A percentile compares a stretch with the other conserved stretches of the same genome.
These are phyloP conservation scores for Draba incana DNA, from an alignment of 345 rosid genomes.

Conservation along the genomic window DNA sequence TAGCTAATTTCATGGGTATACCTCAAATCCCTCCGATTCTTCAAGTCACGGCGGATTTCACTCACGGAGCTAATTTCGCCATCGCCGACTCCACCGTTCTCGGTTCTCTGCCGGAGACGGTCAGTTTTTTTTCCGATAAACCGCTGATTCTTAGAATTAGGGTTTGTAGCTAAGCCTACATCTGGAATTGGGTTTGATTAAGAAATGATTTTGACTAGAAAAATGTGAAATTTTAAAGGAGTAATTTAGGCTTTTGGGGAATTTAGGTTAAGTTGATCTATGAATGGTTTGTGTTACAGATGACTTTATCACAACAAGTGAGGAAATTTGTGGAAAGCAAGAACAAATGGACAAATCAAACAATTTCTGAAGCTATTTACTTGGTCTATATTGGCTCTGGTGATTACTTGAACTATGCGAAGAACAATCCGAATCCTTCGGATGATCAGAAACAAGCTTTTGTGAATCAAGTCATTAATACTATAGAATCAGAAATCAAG, in stretches of 20 bases:
- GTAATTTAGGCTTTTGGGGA: too few relatives aligned
- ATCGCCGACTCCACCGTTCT: constrained; percentile 44
- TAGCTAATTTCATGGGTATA: constrained; percentile 42
- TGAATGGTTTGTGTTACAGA: constrained; percentile 20
- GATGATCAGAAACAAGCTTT: constrained; percentile 38
- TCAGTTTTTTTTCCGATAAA: constrained; percentile 6
- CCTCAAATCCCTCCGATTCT: constrained; percentile 39
- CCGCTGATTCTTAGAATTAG: too few relatives aligned
- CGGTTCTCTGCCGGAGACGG: constrained; percentile 39
- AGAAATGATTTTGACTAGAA: too few relatives aligned
- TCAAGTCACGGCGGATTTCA: constrained; percentile 25
- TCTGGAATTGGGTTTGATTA: neutral
- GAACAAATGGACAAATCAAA: constrained; percentile 33
- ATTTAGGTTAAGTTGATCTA: neutral
- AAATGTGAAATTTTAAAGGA: too few relatives aligned
- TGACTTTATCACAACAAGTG: constrained; percentile 42
- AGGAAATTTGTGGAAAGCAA: constrained; percentile 27
- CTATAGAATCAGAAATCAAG: constrained; percentile 27
- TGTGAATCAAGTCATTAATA: constrained; percentile 36
- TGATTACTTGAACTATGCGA: constrained; percentile 38
- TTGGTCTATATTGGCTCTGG: constrained; percentile 41
- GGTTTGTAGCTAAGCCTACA: neutral
- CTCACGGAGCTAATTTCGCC: constrained; percentile 47
- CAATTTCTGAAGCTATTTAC: constrained; percentile 38
- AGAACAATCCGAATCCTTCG: constrained; percentile 27